Conservation (phyloP, 2,329 filamentous ascomycete species). For the Cladosporium halotolerans region DNA sequence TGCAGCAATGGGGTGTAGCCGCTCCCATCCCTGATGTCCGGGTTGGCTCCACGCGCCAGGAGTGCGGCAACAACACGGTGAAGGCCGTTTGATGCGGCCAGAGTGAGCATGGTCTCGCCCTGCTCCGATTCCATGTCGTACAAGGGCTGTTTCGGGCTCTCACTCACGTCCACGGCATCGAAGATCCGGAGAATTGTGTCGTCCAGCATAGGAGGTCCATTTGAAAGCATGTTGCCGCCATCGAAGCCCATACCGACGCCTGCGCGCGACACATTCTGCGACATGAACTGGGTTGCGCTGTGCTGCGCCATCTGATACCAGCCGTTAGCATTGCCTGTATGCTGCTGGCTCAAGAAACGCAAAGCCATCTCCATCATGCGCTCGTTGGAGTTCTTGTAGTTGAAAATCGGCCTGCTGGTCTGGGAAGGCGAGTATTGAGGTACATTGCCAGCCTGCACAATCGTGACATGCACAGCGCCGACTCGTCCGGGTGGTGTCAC, state of each 20-base stretch:
- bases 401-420: constrained; percentile 43
- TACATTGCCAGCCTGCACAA: constrained; percentile 39
- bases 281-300: constrained; percentile 22
- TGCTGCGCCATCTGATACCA: constrained; percentile 27
- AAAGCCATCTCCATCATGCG: constrained; percentile 52
- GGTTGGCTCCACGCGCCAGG: constrained; percentile 69
- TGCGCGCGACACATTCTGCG: constrained; percentile 17
- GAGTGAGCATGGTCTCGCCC: constrained; percentile 75
- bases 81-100: constrained; percentile 69
- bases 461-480: constrained; percentile 64
- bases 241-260: constrained; percentile 13
- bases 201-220: constrained; percentile 12
- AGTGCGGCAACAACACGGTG: constrained; percentile 70
- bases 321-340: constrained; percentile 26
- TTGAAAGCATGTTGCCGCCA: constrained; percentile 15
- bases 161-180: constrained; percentile 60
- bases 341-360: constrained; percentile 30
- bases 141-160: constrained; percentile 60
- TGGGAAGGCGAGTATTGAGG: constrained; percentile 24
- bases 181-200: constrained; percentile 12
- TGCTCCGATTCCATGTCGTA: constrained; percentile 58
- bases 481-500: constrained; percentile 66
- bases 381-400: constrained; percentile 66
- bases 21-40: constrained; percentile 67
- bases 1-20: constrained; percentile 80